Percentiles rank a stretch among this genome's conserved stretches.
phyloP scores from a whole-genome alignment of 2,329 filamentous ascomycete species.

The Plenodomus tracheiphilus region DNA sequence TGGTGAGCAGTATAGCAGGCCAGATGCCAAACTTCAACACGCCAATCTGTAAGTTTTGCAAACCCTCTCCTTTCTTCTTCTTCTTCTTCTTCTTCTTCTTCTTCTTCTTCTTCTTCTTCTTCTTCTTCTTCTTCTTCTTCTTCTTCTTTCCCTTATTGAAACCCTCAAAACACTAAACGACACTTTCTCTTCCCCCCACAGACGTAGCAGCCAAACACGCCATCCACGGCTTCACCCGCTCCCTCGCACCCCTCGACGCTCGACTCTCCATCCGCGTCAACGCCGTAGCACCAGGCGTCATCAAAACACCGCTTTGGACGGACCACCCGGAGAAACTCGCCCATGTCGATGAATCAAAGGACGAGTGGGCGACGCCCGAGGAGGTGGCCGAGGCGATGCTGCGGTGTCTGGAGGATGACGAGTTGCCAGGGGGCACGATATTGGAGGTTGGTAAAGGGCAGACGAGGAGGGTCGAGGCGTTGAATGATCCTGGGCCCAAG shows the following conservation, averaged over 20 bases:
- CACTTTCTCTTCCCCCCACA: neutral
- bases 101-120: neutral
- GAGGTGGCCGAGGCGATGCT: conserved; percentile 64
- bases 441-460: conserved; percentile 59
- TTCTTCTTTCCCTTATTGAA: no score
- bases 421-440: conserved; percentile 52
- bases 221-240: conserved; percentile 54
- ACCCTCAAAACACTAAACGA: no score
- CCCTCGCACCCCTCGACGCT: conserved; percentile 54
- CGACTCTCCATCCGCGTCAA: conserved; percentile 60
- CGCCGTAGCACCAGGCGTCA: conserved; percentile 62
- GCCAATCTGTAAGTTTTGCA: neutral
- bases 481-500: conserved; percentile 59
- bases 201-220: conserved; percentile 52
- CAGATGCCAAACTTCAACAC: conserved; percentile 41
- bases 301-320: conserved; percentile 65
- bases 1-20: conserved; percentile 51
- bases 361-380: conserved; percentile 63
- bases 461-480: conserved; percentile 54
- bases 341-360: conserved; percentile 52
- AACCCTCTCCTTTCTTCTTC: neutral
- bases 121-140: no score
- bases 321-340: conserved; percentile 64
- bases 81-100: neutral
- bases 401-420: conserved; percentile 55